These are phyloP conservation scores for Tolypocladium inflatum DNA, from an alignment of 2,329 filamentous ascomycete genomes.

Conservation along the genomic window DNA sequence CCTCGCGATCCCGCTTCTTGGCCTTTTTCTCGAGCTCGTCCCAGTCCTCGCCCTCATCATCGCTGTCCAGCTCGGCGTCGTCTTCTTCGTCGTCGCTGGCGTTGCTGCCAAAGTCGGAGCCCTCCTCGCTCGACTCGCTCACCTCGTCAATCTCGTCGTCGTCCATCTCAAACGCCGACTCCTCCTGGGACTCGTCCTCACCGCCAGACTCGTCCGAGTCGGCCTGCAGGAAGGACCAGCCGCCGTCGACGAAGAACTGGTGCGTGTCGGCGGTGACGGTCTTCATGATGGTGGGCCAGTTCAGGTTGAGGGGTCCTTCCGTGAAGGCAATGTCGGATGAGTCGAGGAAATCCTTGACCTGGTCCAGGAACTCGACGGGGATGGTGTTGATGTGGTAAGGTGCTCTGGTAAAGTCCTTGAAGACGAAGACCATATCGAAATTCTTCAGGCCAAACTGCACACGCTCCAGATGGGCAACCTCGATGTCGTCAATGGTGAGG, in stretches of 20 bases:
- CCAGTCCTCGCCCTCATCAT: constrained; percentile 83
- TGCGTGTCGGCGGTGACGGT: constrained; percentile 91
- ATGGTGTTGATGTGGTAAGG: constrained; percentile 97
- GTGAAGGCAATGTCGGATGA: constrained; percentile 89
- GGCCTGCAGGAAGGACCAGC: constrained; percentile 84
- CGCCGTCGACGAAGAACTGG: constrained; percentile 88
- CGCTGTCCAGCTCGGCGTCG: constrained; percentile 50
- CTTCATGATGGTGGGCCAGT: constrained; percentile 99
- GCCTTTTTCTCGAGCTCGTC: constrained; percentile 90
- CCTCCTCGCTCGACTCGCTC: constrained; percentile 69
- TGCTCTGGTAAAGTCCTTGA: constrained; percentile 89
- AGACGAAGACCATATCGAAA: constrained; percentile 96
- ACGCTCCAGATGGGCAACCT: constrained; percentile 91
- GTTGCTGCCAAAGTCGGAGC: constrained; percentile 89
- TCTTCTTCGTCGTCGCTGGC: constrained; percentile 73
- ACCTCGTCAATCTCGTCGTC: constrained; percentile 80
- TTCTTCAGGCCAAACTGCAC: constrained; percentile 97
- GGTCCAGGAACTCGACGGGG: constrained; percentile 86
- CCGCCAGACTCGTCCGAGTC: constrained; percentile 80
- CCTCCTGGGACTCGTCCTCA: constrained; percentile 74
- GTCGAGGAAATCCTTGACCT: constrained; percentile 96
- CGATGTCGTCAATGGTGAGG: constrained; percentile 88
- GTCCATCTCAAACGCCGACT: constrained; percentile 84
- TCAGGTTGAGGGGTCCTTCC: constrained; percentile 92
- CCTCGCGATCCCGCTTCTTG: constrained; percentile 71